phyloP scores from a whole-genome alignment of 208 protist species.

The Angomonas deanei region DNA sequence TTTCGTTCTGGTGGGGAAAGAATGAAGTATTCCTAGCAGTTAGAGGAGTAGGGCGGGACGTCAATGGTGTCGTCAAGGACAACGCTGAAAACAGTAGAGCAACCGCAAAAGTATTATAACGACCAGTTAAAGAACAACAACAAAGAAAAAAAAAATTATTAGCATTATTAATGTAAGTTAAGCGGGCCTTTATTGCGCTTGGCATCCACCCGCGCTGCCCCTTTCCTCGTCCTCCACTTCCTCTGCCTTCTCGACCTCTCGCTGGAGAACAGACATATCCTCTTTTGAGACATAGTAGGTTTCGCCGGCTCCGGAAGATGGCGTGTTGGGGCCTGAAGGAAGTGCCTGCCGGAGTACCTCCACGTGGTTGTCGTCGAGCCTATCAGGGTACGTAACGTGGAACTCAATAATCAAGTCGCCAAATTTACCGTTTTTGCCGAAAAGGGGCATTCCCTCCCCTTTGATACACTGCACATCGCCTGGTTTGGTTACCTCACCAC shows the following conservation, averaged over 20 bases:
- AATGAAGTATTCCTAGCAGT: no score
- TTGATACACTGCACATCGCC: constrained; percentile 55
- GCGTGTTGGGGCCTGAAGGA: not conserved
- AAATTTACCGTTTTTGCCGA: constrained; percentile 20
- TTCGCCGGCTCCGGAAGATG: not conserved
- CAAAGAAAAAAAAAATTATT: not conserved
- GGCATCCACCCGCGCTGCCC: constrained; percentile 28
- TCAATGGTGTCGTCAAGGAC: no score
- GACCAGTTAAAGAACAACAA: no score
- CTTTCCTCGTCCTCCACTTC: constrained; percentile 49
- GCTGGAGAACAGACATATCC: constrained; percentile 19
- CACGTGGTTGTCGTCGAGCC: constrained; percentile 33
- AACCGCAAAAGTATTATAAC: not conserved
- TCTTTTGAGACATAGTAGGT: constrained; percentile 2
- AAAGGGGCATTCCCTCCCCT: constrained; percentile 76
- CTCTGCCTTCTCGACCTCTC: constrained; percentile 41
- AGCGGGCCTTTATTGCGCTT: constrained; percentile 58
- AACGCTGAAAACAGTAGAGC: not conserved
- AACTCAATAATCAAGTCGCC: constrained; percentile 77
- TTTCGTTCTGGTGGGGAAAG: no score
- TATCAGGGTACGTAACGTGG: constrained; percentile 48
- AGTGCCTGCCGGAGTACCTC: constrained; percentile 33
- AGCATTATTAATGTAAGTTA: no score
- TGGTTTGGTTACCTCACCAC: constrained; percentile 64
- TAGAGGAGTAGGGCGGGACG: no score